These are phyloP conservation scores for Endocarpon pusillum DNA, from an alignment of 495 filamentous ascomycete species.

Conservation along the genomic window DNA sequence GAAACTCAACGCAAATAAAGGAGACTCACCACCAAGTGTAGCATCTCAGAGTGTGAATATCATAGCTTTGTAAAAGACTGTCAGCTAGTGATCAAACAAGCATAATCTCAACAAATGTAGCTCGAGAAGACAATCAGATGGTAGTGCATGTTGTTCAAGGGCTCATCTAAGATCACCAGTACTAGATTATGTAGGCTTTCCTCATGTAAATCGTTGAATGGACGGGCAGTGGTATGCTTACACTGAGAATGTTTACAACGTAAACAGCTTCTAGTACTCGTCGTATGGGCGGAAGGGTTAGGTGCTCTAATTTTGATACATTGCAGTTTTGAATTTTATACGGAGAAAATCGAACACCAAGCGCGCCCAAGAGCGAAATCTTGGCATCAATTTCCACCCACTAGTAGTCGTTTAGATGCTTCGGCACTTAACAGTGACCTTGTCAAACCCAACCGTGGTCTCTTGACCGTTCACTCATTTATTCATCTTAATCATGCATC, in stretches of 20 bases:
- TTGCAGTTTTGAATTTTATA: not conserved
- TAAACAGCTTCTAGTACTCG: too few relatives aligned
- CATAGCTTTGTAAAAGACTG: constrained; percentile 4
- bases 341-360: not conserved
- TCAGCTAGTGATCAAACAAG: not conserved
- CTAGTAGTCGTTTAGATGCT: not conserved
- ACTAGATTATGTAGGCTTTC: constrained; percentile 41
- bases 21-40: constrained; percentile 5
- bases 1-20: constrained; percentile 1
- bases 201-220: constrained; percentile 32
- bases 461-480: not conserved
- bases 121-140: constrained; percentile 57
- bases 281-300: too few relatives aligned
- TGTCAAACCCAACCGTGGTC: not conserved
- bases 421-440: not conserved
- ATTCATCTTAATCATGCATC: constrained; percentile 13
- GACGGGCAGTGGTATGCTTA: not conserved
- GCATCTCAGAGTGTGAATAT: constrained; percentile 1
- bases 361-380: not conserved
- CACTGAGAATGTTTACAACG: not conserved
- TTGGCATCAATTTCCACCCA: not conserved
- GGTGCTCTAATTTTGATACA: not conserved
- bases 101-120: constrained; percentile 3
- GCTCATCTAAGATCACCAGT: constrained; percentile 72
- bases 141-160: constrained; percentile 98